These are phyloP conservation scores for Calonectria hawksworthii DNA, from an alignment of 2,329 filamentous ascomycete genomes.

Conservation along the genomic window DNA sequence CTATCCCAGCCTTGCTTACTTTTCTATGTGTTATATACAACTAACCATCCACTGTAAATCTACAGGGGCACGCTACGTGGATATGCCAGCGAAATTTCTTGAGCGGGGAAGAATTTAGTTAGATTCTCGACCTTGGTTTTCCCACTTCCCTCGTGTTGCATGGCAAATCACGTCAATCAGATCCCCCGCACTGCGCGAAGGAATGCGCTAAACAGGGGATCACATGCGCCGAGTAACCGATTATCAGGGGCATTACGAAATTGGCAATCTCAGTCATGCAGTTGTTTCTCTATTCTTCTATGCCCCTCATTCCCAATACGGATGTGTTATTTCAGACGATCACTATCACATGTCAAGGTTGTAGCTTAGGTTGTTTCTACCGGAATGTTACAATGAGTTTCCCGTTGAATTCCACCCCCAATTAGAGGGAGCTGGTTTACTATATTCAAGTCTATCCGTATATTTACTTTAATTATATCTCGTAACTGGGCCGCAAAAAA, in stretches of 20 bases:
- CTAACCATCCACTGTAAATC: background rate
- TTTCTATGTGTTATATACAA: background rate
- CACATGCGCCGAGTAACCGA: background rate
- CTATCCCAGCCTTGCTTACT: background rate
- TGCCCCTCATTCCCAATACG: background rate
- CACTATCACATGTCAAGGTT: background rate
- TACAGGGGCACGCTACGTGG: background rate
- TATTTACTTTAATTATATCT: background rate
- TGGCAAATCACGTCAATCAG: background rate
- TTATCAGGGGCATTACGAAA: background rate
- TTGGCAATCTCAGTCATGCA: background rate
- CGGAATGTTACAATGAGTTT: background rate
- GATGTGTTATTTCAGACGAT: background rate
- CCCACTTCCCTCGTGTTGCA: background rate
- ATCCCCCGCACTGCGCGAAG: background rate
- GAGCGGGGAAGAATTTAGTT: background rate
- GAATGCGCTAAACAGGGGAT: background rate
- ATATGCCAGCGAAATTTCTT: background rate
- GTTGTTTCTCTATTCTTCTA: background rate
- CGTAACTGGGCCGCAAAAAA: background rate
- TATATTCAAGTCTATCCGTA: background rate
- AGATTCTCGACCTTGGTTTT: background rate
- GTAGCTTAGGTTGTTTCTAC: background rate
- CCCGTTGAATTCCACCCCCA: too few relatives aligned
- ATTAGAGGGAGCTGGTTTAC: background rate